Conservation (phyloP, 2,329 filamentous ascomycete genomes). For the Penicillium sp. region DNA sequence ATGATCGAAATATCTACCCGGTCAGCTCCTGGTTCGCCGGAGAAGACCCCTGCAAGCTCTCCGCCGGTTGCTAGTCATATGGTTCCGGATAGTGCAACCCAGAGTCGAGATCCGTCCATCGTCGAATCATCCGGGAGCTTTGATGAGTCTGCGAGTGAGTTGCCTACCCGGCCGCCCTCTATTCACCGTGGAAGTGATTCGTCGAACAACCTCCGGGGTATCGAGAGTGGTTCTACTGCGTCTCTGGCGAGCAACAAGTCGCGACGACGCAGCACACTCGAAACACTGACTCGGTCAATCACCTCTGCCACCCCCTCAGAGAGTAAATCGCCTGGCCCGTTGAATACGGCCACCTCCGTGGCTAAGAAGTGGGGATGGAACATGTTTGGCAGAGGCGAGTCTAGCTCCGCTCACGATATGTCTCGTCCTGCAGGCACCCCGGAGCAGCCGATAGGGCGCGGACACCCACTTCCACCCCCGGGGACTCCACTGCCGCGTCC, state of each 20-base stretch:
- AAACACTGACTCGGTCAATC: slow-evolving; percentile 38
- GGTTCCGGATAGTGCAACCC: slow-evolving; percentile 44
- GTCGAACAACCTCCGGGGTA: no score
- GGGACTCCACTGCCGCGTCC: slow-evolving; percentile 68
- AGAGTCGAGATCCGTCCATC: no score
- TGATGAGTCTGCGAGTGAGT: no score
- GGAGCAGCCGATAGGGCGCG: slow-evolving; percentile 69
- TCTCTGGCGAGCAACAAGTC: slow-evolving; percentile 23
- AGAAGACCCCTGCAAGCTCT: no score
- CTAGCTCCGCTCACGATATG: slow-evolving; percentile 35
- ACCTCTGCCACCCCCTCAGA: no score
- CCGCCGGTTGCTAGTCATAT: no score
- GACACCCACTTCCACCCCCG: slow-evolving; percentile 70
- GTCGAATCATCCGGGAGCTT: no score
- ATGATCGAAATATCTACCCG: slow-evolving; percentile 62
- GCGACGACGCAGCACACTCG: slow-evolving; percentile 26
- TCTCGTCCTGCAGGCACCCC: slow-evolving; percentile 38
- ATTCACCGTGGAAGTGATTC: no score
- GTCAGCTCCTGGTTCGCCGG: no score
- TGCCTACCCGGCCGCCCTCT: no score
- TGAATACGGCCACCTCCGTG: slow-evolving; percentile 49
- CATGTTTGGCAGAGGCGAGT: slow-evolving; percentile 40
- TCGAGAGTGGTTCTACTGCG: slow-evolving; percentile 20
- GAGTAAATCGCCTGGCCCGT: no score
- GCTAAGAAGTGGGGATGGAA: slow-evolving; percentile 54